Evolutionary conservation across 345 rosid genomes (phyloP), one percentile per base, ranked within the genome.

Genomic region (Psidium guajava): DNA sequence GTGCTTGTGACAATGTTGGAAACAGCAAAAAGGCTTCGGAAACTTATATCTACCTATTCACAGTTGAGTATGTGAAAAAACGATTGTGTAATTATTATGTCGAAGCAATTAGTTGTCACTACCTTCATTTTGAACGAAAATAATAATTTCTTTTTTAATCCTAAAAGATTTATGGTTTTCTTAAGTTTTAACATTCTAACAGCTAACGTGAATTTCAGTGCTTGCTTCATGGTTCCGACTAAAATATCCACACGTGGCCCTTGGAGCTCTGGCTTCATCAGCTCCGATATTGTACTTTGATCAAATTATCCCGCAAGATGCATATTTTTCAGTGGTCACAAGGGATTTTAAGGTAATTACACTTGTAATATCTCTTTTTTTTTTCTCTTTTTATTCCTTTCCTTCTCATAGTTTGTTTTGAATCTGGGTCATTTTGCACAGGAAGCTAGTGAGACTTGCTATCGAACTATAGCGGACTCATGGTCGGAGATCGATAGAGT

Each of bases 151-250:
- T n/a, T 12, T 25, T 61, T 61, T 28, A 28, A 8, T 10, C 20
- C 18, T 15, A 15, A 61, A 28, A 61, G 11, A 28, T 28, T 7
- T 28, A 28, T 28, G 42, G 15, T 27, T 28, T 27, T 61, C 9
- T 61, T 27, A 61, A 61, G 74, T 61, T n/a, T 14, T 28, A 3
- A 6, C 3, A n/a, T 28, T 15, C 74, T 61, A 61, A 61, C 27
- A 61, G 74, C 40, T 15, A 3, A 61, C 36, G 74, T 20, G 21
- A 11, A 59, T 51, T 83, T 42, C 85, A 91, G 96, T 93, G 94
- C 91, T 94, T 57, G 95, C 96, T 49, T 88, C 95, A 54, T 94
- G 94, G 95, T 94, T 94, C 86, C 89, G 94, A 58, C 90, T 93
- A 28, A 94, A 93, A 87, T 93, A 93, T 83, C 96, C 96, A 4